Percentiles rank a stretch among this genome's conserved stretches.
These are phyloP conservation scores for Amorphotheca resinae DNA, from an alignment of 495 filamentous ascomycete species.

Conservation along the genomic window DNA sequence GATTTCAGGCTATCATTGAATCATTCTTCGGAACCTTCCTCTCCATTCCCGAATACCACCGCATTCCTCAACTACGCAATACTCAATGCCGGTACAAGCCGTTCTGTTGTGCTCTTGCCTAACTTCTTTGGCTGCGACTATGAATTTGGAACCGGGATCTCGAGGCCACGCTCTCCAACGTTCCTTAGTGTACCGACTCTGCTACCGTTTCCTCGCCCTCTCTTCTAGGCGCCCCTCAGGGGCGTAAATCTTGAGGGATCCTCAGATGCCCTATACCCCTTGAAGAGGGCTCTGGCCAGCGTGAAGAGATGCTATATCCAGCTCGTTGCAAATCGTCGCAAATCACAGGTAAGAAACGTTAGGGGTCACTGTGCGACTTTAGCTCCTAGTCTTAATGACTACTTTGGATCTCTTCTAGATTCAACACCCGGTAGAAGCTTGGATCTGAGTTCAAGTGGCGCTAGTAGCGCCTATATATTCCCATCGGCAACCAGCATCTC, in stretches of 20 bases:
- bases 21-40: slow-evolving; percentile 22
- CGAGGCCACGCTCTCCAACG: slow-evolving; percentile 4
- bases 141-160: slow-evolving; percentile 20
- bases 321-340: too few species aligned
- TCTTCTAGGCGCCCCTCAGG: slow-evolving; percentile 1
- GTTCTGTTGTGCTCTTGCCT: slow-evolving; percentile 24
- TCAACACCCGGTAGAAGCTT: slow-evolving; percentile 4
- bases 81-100: slow-evolving; percentile 19
- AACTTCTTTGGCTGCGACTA: slow-evolving; percentile 19
- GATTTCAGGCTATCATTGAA: too few species aligned
- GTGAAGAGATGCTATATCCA: slow-evolving; percentile 13
- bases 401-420: neutral
- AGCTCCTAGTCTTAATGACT: slow-evolving; percentile 6
- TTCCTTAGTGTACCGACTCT: slow-evolving; percentile 16
- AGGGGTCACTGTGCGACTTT: slow-evolving; percentile 15
- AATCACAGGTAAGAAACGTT: too few species aligned
- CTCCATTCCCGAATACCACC: slow-evolving; percentile 14
- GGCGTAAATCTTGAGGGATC: neutral
- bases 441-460: neutral
- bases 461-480: neutral
- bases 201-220: slow-evolving; percentile 11
- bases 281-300: slow-evolving; percentile 12
- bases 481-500: neutral
- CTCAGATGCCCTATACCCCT: slow-evolving; percentile 11
- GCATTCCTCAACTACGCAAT: slow-evolving; percentile 21